Base-by-base conservation (phyloP, 2,329 filamentous ascomycete species). In the Penicillium sp. region DNA sequence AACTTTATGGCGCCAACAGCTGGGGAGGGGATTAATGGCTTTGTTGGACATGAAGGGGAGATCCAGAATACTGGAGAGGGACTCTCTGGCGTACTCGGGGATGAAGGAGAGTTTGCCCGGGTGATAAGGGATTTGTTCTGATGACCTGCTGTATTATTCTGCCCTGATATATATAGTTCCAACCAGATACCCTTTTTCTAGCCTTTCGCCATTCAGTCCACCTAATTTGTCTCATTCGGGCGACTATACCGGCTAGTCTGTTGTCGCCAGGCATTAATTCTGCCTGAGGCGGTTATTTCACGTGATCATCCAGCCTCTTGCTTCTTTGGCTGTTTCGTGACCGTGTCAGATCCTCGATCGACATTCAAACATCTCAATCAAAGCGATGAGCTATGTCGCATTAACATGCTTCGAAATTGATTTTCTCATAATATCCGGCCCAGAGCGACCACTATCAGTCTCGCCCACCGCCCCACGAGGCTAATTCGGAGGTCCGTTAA, bases 71-170 rank as follows among this genome's bases (percentile, higher is more conserved):
- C 79, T 11, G 79, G 80, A 3, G 79, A 81, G 49, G 76, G 76
- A 38, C 68, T 80, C 19, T 75, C 76, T 52, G 78, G 78, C 4
- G 79, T 80, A 7, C 79, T 85, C 65, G 84, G 83, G 3, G 82
- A 81, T 52, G 86, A 88, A 62, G 86, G 86, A 47, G 86, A 88
- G 68, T 76, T 89, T 71, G 82, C 84, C 35, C 81, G 82, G 61
- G 86, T 88, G 41, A 79, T 89, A 72, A 80, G 84, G 65, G 84
- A 87, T 68, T 71, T 89, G 52, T 88, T 89, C 63, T 88, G 68
- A 79, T 21, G 26, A 4, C 17, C 11, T 21, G 8, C 21, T 38
- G 30, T 47, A 48, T 19, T 41, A 6, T 52, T 5, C n/a, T 31
- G 4, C 41, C 15, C 11, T 46, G 41, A 31, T 58, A 3, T n/a